Conservation (phyloP, 129 eudicot species). For the Lactuca saligna region DNA sequence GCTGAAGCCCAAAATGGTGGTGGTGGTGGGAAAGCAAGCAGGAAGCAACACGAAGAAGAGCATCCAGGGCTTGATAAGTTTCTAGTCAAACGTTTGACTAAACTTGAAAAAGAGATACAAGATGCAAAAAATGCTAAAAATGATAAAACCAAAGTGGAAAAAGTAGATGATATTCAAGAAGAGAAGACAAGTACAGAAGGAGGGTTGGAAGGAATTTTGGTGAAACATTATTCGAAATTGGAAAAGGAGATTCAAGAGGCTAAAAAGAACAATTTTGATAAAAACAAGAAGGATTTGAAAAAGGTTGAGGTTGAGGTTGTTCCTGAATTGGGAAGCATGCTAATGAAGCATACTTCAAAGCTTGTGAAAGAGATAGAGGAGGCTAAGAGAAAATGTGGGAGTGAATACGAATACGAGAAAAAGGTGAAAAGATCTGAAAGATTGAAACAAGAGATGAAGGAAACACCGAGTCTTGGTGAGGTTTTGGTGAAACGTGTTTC, state of each 20-base stretch:
- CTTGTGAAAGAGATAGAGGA: slow-evolving; percentile 76
- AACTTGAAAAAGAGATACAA: slow-evolving; percentile 75
- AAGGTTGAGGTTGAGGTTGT: slow-evolving; percentile 24
- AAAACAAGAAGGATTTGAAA: slow-evolving; percentile 22
- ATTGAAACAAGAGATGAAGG: slow-evolving; percentile 34
- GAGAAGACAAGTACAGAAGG: no score
- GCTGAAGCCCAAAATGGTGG: slow-evolving; percentile 47
- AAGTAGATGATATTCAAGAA: neutral
- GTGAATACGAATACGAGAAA: slow-evolving; percentile 34
- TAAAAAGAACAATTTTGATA: neutral
- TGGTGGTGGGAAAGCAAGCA: slow-evolving; percentile 1
- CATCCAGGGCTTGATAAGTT: slow-evolving; percentile 78
- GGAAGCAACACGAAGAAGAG: slow-evolving; percentile 39
- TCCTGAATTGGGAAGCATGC: slow-evolving; percentile 62
- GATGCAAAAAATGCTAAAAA: slow-evolving; percentile 71
- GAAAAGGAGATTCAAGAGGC: neutral
- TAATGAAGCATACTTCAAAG: slow-evolving; percentile 63
- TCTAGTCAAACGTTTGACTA: slow-evolving; percentile 72
- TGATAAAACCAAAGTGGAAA: neutral
- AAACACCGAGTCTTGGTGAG: slow-evolving; percentile 64
- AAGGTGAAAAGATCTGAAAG: slow-evolving; percentile 36
- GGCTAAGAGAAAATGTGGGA: slow-evolving; percentile 32
- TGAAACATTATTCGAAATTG: neutral
- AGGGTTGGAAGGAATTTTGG: neutral
- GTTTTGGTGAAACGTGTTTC: slow-evolving; percentile 64